Evolutionary conservation across 2,329 filamentous ascomycete genomes (phyloP), one percentile per base, ranked within the genome.

Genomic region (Colletotrichum godetiae): DNA sequence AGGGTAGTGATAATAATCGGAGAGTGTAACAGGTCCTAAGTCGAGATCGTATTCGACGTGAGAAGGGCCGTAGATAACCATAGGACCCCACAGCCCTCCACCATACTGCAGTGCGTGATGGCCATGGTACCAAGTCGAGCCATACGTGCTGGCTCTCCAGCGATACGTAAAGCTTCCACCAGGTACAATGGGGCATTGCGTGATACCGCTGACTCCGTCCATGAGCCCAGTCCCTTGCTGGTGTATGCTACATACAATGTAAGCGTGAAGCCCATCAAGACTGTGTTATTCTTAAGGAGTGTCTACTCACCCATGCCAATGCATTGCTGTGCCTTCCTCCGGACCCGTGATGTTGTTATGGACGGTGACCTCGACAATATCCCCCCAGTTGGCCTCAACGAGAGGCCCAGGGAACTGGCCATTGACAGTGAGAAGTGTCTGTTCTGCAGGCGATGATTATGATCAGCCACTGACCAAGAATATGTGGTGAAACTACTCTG

Each of bases 91-190:
- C 0, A 92, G 80, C 0, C 91, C 91, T 67, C 92, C 87, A 76
- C 82, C 85, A 1, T 82, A 79, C 73, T 86, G 84, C 0, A 84
- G 77, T 5, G 85, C 82, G 73, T 88, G 88, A 77, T 92, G 90
- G 5, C 87, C 88, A 77, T 92, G 91, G 77, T 90, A 92, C 88
- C 88, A 91, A 11, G 85, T 85, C 0, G 87, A 83, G 42, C 90
- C 88, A 77, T 89, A 86, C 68, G 86, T 81, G 2, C 86, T 90
- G 15, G 87, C 88, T 35, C 82, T 83, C 79, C 89, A 92, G 10
- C 82, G 86, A 80, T 93, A 93, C 2, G 86, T 88, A 72, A 86
- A 86, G 4, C 82, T 84, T 7, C 85, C 76, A 0, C 88, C 88
- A 0, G 90, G 88, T 0, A 89, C 82, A 42, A 87, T 85, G 5